These are phyloP conservation scores for Fusarium brachygibbosum DNA, from an alignment of 2,329 filamentous ascomycete genomes.

Conservation along the genomic window DNA sequence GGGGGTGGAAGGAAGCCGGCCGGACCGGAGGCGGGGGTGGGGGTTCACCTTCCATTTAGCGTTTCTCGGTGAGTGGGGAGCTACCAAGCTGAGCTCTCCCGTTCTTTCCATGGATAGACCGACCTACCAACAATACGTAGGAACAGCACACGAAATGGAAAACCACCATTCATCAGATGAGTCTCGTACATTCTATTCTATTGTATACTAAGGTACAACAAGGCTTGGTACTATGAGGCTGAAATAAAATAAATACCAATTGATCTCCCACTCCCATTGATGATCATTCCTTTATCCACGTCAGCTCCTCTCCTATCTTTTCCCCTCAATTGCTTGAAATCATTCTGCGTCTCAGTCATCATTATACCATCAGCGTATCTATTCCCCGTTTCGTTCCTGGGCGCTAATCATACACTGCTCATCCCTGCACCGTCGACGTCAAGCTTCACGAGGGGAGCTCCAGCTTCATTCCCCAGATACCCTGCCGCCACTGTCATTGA, in stretches of 20 bases:
- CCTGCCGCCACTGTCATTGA: conserved; percentile 31
- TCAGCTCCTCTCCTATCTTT: conserved; percentile 4
- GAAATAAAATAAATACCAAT: conserved; percentile 15
- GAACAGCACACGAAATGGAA: not conserved
- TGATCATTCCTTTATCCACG: not conserved
- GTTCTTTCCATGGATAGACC: conserved; percentile 2
- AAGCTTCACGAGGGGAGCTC: conserved; percentile 30
- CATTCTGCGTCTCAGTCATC: conserved; percentile 16
- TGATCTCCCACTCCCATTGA: conserved; percentile 1
- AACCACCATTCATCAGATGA: not conserved
- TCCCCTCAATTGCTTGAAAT: not conserved
- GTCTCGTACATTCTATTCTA: conserved; percentile 4
- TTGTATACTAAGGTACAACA: not conserved
- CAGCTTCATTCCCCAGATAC: conserved; percentile 28
- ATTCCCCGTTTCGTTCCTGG: conserved; percentile 38
- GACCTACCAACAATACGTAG: not conserved
- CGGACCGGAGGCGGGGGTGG: conserved; percentile 8
- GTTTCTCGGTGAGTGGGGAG: conserved; percentile 13
- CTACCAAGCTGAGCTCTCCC: conserved; percentile 1
- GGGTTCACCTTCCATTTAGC: conserved; percentile 7
- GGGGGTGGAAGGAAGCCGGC: conserved; percentile 1
- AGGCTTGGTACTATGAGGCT: not conserved
- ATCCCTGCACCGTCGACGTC: conserved; percentile 40
- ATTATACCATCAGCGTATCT: conserved; percentile 26
- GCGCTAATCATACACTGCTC: conserved; percentile 28